Percentiles rank a stretch among this genome's conserved stretches.
Conservation (phyloP, 139 green algal genomes). For the Chlamydomonas asymmetrica region DNA sequence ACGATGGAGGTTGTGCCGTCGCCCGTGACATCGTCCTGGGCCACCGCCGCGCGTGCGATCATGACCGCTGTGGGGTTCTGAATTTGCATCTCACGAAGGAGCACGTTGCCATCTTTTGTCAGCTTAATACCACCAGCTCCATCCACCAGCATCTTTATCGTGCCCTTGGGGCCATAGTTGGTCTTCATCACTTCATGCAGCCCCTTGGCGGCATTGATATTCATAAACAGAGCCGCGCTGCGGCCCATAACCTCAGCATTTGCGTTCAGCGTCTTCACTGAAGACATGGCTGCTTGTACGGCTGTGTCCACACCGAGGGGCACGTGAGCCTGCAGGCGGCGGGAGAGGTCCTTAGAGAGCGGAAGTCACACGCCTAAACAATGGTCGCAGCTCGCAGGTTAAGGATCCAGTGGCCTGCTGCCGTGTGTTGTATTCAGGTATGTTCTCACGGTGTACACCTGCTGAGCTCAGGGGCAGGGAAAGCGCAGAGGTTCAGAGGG, state of each 20-base stretch:
- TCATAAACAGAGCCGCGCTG: slow-evolving; percentile 95
- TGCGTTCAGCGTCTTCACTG: slow-evolving; percentile 88
- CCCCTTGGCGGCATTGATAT: slow-evolving; percentile 98
- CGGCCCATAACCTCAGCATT: slow-evolving; percentile 94
- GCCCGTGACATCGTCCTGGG: slow-evolving; percentile 96
- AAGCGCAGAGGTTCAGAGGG: no score
- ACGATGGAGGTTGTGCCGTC: slow-evolving; percentile 97
- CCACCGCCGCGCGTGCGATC: slow-evolving; percentile 96
- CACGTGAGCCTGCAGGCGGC: not conserved
- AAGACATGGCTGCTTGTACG: slow-evolving; percentile 58
- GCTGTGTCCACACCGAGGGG: not conserved
- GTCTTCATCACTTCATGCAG: slow-evolving; percentile 98
- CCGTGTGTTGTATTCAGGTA: no score
- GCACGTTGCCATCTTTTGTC: slow-evolving; percentile 97
- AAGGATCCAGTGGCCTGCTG: no score
- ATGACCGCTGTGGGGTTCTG: slow-evolving; percentile 99
- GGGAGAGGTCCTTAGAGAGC: not conserved
- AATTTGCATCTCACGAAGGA: slow-evolving; percentile 98
- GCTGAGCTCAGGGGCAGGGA: no score
- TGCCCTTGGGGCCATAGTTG: slow-evolving; percentile 97
- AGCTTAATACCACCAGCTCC: slow-evolving; percentile 95
- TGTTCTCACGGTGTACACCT: no score
- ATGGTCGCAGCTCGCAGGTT: no score
- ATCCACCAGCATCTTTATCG: slow-evolving; percentile 99
- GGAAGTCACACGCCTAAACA: no score